Percentiles rank a stretch among this genome's conserved stretches.
These are phyloP conservation scores for Exobasidium rhododendri DNA, from an alignment of 1,284 basidiomycete genomes.

Conservation along the genomic window DNA sequence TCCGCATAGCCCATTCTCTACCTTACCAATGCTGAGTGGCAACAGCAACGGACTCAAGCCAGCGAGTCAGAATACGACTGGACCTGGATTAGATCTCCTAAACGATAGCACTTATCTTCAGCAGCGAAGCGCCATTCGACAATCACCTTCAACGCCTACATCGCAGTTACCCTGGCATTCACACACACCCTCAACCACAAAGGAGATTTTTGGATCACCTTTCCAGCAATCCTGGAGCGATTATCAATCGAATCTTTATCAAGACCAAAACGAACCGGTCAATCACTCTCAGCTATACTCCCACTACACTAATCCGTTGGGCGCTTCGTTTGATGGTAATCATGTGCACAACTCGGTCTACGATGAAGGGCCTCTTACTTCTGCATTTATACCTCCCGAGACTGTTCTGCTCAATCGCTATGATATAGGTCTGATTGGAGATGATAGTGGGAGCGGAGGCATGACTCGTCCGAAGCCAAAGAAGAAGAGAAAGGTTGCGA, in stretches of 20 bases:
- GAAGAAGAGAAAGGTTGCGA: neutral
- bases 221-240: neutral
- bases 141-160: constrained; percentile 35
- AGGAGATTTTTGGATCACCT: neutral
- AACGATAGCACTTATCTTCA: neutral
- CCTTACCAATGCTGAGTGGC: neutral
- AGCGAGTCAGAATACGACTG: no score
- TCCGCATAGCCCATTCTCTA: neutral
- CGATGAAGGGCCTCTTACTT: neutral
- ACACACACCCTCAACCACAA: neutral
- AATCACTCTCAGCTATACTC: neutral
- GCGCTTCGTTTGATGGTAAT: neutral
- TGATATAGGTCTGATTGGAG: constrained; percentile 7
- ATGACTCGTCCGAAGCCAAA: constrained; percentile 11
- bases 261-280: neutral
- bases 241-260: neutral
- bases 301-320: neutral
- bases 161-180: constrained; percentile 22
- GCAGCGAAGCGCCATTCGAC: neutral
- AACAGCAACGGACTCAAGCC: no score
- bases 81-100: neutral
- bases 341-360: neutral
- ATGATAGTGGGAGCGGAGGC: constrained; percentile 13
- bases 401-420: neutral
- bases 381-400: neutral